Conservation (phyloP, 1,139 yeast genomes). For the Candida sp. region DNA sequence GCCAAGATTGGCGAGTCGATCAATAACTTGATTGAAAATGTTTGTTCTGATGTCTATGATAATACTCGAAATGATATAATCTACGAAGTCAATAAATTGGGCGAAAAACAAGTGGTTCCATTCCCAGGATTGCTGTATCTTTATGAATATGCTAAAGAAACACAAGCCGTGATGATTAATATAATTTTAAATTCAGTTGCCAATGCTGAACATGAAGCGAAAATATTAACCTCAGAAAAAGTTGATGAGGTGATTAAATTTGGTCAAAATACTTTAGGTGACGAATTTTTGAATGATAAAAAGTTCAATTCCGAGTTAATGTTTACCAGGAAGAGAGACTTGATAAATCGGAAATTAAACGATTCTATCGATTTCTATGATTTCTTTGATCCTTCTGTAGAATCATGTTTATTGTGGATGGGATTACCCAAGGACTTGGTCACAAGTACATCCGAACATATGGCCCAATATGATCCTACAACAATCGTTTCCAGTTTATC, state of each 20-base stretch:
- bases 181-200: slow-evolving; percentile 62
- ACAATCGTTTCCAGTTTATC: slow-evolving; percentile 32
- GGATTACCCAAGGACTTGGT: slow-evolving; percentile 38
- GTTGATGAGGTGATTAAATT: slow-evolving; percentile 62
- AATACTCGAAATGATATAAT: slow-evolving; percentile 54
- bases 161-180: slow-evolving; percentile 67
- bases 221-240: slow-evolving; percentile 50
- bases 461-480: slow-evolving; percentile 33
- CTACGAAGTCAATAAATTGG: slow-evolving; percentile 52
- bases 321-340: slow-evolving; percentile 77
- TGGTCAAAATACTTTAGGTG: slow-evolving; percentile 59
- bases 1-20: slow-evolving; percentile 56
- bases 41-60: slow-evolving; percentile 59
- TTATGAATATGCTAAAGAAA: slow-evolving; percentile 66
- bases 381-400: slow-evolving; percentile 72
- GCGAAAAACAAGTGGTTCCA: slow-evolving; percentile 50
- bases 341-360: slow-evolving; percentile 54
- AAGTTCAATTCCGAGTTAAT: slow-evolving; percentile 75
- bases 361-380: slow-evolving; percentile 63
- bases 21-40: slow-evolving; percentile 58
- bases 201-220: slow-evolving; percentile 67
- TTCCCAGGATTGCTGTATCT: slow-evolving; percentile 65
- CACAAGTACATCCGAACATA: slow-evolving; percentile 23
- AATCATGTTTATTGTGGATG: slow-evolving; percentile 47
- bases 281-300: slow-evolving; percentile 59